Percentiles rank a stretch among this genome's conserved stretches.
Evolutionary conservation across 208 protist species (phyloP).

Genomic region (Leishmania turanica): DNA sequence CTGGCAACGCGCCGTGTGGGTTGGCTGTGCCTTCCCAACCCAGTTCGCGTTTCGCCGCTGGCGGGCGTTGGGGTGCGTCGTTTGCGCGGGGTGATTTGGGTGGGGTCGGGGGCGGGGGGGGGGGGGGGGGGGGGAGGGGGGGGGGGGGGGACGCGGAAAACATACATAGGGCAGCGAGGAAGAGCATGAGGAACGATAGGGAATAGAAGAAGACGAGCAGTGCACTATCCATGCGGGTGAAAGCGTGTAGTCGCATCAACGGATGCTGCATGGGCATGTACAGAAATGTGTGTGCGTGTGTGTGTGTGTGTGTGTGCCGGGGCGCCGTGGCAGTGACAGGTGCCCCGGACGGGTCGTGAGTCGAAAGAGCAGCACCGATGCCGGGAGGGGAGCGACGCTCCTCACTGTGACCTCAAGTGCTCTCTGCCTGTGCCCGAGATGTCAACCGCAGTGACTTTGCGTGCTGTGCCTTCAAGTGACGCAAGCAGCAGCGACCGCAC

Average conservation of each 20-base stretch:
- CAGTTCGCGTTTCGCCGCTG: neutral
- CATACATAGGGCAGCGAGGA: neutral
- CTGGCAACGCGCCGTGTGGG: neutral
- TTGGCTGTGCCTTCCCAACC: neutral
- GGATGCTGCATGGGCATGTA: neutral
- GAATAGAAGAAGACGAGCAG: neutral
- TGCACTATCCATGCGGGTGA: neutral
- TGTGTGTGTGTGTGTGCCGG: neutral
- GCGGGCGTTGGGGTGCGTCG: neutral
- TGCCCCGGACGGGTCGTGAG: neutral
- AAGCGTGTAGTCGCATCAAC: neutral
- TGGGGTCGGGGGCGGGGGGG: neutral
- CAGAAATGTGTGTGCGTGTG: neutral
- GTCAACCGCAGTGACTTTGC: neutral
- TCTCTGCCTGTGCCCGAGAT: neutral
- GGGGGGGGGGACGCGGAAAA: neutral
- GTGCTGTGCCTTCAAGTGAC: neutral
- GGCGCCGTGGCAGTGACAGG: neutral
- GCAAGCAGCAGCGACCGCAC: neutral
- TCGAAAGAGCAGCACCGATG: neutral
- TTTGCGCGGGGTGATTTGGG: neutral
- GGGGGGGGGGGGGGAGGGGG: neutral
- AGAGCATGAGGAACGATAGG: conserved; percentile 12
- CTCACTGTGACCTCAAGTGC: neutral
- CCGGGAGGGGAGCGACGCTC: neutral